Base-by-base conservation (phyloP, 2,329 filamentous ascomycete genomes). In the Thielaviopsis punctulata region DNA sequence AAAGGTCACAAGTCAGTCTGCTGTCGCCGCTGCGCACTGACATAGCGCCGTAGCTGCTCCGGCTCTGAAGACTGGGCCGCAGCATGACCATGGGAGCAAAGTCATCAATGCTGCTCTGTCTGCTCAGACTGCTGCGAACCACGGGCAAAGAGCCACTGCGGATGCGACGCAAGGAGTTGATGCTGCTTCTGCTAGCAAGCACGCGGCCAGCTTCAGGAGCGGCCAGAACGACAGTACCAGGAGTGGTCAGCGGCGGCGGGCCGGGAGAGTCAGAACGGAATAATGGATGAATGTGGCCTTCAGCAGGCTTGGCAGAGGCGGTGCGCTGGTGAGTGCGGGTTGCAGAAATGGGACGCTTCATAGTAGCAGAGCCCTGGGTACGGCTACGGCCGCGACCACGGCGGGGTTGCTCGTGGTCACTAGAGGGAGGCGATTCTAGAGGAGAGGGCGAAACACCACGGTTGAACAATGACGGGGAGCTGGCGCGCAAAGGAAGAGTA, bases 271-370 rank as follows among this genome's bases (percentile, higher is more conserved):
- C 82, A 5, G 80, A 80, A 55, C 84, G 74, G 68, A 89, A 88
- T 2, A 89, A 72, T 8, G 84, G 84, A 62, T 89, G 84, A 45
- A 88, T 87, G 60, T 87, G 78, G 3, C 79, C 71, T 62, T 88
- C 82, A 59, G 53, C 53, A 22, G 53, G 50, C 72, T 72, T 48
- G 61, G 68, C 41, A 36, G 53, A 49, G n/a, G 25, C n/a, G 10
- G 49, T 27, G 22, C 49, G 44, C 21, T 45, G 46, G 41, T 55
- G 53, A 27, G 30, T 39, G 18, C 19, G 49, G 30, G 39, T 48
- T 6, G 19, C 22, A 18, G 48, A 48, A 2, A 33, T 21, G 25
- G 50, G 47, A 7, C 53, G 49, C 23, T 46, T 19, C 13, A 48
- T 27, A 13, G 49, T 21, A 21, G 49, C 41, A 21, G 53, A 15